Evolutionary conservation across 2,329 filamentous ascomycete genomes (phyloP).

Genomic region (Sporothrix inflata): DNA sequence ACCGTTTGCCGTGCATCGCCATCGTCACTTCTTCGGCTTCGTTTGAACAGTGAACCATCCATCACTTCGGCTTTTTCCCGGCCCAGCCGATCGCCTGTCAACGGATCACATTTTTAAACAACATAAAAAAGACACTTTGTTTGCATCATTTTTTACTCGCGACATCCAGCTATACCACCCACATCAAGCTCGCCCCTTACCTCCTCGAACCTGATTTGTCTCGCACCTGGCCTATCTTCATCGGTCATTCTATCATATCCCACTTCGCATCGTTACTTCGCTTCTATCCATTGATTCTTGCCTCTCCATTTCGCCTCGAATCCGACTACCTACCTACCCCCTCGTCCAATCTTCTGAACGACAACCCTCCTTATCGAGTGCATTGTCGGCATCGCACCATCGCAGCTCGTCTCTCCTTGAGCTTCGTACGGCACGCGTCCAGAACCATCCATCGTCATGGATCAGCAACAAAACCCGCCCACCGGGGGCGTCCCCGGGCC

Average conservation of each 20-base stretch:
- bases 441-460: slow-evolving; percentile 54
- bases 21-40: background rate
- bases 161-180: background rate
- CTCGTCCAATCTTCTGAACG: background rate
- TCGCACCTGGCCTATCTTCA: background rate
- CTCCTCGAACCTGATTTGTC: background rate
- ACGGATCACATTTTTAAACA: background rate
- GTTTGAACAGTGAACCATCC: background rate
- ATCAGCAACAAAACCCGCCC: slow-evolving; percentile 62
- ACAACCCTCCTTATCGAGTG: background rate
- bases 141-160: background rate
- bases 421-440: background rate
- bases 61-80: background rate
- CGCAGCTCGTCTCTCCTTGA: background rate
- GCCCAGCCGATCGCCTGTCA: background rate
- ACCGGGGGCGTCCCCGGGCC: slow-evolving; percentile 65
- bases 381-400: background rate
- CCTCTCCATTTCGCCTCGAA: background rate
- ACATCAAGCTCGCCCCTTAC: background rate
- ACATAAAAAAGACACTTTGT: background rate
- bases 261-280: background rate
- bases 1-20: background rate
- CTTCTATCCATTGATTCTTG: background rate
- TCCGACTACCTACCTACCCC: background rate
- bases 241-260: background rate